phyloP scores from a whole-genome alignment of 2,329 filamentous ascomycete genomes.

The Rhynchosporium secalis region DNA sequence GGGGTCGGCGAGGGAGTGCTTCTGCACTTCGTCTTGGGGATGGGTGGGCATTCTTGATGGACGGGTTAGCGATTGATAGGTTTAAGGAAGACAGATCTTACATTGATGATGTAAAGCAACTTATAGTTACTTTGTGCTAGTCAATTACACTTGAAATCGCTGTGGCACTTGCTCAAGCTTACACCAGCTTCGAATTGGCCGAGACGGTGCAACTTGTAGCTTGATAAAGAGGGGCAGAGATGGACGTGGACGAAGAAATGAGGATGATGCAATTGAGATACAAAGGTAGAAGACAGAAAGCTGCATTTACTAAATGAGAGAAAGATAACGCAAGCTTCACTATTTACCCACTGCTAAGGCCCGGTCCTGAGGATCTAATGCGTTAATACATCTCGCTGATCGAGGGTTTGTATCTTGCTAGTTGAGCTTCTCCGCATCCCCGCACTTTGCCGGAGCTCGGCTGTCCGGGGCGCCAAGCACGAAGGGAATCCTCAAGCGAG shows the following conservation, averaged over 20 bases:
- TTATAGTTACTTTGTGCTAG: background rate
- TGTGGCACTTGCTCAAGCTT: slow-evolving; percentile 13
- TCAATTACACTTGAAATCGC: background rate
- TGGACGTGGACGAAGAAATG: background rate
- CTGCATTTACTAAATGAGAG: background rate
- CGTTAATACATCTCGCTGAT: background rate
- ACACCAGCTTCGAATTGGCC: background rate
- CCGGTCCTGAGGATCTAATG: slow-evolving; percentile 3
- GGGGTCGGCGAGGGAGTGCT: slow-evolving; percentile 64
- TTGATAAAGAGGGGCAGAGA: background rate
- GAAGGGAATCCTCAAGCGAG: too few species aligned
- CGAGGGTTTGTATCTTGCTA: background rate
- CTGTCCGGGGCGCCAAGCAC: background rate
- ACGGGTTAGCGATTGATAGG: background rate
- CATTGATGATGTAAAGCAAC: background rate
- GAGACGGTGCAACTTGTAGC: background rate
- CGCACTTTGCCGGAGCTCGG: slow-evolving; percentile 2
- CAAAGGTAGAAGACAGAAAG: background rate
- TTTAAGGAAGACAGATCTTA: background rate
- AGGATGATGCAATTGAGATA: slow-evolving; percentile 4
- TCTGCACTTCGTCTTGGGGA: slow-evolving; percentile 40
- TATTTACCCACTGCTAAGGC: background rate
- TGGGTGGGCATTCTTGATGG: slow-evolving; percentile 34
- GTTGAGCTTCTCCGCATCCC: background rate
- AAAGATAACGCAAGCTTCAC: background rate